Evolutionary conservation across 345 rosid species (phyloP).

Genomic region (Eutrema japonicum): DNA sequence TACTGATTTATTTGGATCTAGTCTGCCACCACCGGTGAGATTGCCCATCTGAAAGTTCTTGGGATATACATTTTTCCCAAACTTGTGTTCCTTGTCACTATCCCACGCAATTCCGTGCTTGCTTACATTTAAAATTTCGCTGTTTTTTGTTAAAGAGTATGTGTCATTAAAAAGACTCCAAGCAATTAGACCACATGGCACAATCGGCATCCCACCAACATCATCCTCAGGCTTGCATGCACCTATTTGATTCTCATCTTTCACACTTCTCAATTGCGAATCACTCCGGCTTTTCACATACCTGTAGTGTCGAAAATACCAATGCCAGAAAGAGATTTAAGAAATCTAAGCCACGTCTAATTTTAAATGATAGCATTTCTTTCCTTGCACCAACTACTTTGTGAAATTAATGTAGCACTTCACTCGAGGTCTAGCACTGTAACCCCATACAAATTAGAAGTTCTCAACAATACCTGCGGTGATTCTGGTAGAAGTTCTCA

Average conservation of each 20-base stretch:
- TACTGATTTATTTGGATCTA: slow-evolving; percentile 58
- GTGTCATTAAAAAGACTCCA: slow-evolving; percentile 99
- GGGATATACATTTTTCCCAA: slow-evolving; percentile 80
- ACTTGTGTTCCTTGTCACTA: slow-evolving; percentile 91
- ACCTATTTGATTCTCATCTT: slow-evolving; percentile 45
- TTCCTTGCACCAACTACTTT: slow-evolving; percentile 16
- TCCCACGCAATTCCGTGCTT: slow-evolving; percentile 84
- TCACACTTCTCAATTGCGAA: slow-evolving; percentile 53
- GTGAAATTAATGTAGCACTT: neutral
- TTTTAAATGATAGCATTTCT: neutral
- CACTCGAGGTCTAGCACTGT: slow-evolving; percentile 5
- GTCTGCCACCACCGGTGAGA: slow-evolving; percentile 62
- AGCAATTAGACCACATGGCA: slow-evolving; percentile 97
- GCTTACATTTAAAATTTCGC: slow-evolving; percentile 51
- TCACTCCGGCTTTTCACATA: slow-evolving; percentile 96
- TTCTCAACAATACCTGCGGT: slow-evolving; percentile 67
- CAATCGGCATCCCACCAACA: slow-evolving; percentile 49
- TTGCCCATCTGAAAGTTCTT: slow-evolving; percentile 71
- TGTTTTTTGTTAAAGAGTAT: slow-evolving; percentile 58
- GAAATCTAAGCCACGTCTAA: neutral
- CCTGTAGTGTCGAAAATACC: slow-evolving; percentile 48
- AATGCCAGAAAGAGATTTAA: slow-evolving; percentile 11
- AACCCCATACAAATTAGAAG: neutral
- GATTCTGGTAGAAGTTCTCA: slow-evolving; percentile 97
- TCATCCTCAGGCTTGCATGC: slow-evolving; percentile 72